phyloP scores from a whole-genome alignment of 2,329 filamentous ascomycete genomes.

The Microcyclosporella mali region DNA sequence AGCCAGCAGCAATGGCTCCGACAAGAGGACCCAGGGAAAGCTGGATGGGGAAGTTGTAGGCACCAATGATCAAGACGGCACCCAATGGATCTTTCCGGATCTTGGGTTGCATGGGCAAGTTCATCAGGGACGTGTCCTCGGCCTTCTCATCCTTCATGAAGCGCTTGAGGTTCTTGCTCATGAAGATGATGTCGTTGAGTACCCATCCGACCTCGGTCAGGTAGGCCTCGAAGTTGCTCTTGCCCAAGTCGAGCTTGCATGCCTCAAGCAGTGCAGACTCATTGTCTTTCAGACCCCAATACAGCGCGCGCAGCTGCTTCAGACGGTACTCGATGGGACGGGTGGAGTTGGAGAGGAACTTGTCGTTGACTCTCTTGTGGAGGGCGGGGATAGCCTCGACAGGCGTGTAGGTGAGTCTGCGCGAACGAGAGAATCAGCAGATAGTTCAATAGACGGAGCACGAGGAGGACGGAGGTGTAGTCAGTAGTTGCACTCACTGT shows the following conservation, averaged over 20 bases:
- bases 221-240: constrained; percentile 67
- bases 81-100: constrained; percentile 86
- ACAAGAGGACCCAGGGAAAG: constrained; percentile 71
- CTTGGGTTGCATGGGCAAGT: constrained; percentile 63
- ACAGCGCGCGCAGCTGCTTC: constrained; percentile 83
- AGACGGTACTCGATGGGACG: constrained; percentile 76
- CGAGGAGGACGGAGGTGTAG: not conserved
- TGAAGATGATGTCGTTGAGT: constrained; percentile 73
- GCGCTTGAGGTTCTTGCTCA: constrained; percentile 68
- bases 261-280: constrained; percentile 67
- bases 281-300: constrained; percentile 84
- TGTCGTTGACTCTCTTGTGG: constrained; percentile 55
- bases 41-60: constrained; percentile 91
- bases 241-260: constrained; percentile 69
- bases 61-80: constrained; percentile 71
- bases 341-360: constrained; percentile 75
- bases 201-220: constrained; percentile 71
- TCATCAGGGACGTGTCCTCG: constrained; percentile 61
- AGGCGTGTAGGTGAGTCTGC: constrained; percentile 46
- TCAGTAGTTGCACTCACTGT: not conserved
- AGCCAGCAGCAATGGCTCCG: constrained; percentile 87
- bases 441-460: not conserved
- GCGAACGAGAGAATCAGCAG: not conserved
- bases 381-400: constrained; percentile 60
- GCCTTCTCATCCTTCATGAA: constrained; percentile 79